These are phyloP conservation scores for Cordyceps tenuipes DNA, from an alignment of 2,329 filamentous ascomycete species.

Conservation along the genomic window DNA sequence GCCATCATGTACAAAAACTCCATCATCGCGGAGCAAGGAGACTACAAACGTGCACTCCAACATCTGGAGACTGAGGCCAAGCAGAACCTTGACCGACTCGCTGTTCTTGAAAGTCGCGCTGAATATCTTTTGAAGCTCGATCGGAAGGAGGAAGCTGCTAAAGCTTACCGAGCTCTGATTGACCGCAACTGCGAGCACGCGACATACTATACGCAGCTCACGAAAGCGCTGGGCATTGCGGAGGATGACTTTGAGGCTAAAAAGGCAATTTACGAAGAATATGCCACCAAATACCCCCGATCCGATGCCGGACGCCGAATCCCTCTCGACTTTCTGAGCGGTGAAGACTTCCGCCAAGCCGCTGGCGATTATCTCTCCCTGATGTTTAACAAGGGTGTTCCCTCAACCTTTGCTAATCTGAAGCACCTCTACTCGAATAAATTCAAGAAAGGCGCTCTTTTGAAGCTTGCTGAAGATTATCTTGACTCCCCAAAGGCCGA, in stretches of 20 bases:
- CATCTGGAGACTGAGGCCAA: conserved; percentile 74
- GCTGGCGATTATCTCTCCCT: conserved; percentile 71
- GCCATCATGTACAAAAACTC: conserved; percentile 91
- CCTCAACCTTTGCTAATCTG: conserved; percentile 92
- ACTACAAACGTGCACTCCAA: conserved; percentile 73
- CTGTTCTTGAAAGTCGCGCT: conserved; percentile 77
- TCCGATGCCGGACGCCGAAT: conserved; percentile 79
- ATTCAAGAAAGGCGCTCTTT: conserved; percentile 69
- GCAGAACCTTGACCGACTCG: conserved; percentile 72
- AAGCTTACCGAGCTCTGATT: conserved; percentile 71
- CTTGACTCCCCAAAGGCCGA: conserved; percentile 50
- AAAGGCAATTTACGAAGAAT: conserved; percentile 67
- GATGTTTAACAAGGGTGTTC: conserved; percentile 87
- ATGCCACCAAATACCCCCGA: conserved; percentile 70
- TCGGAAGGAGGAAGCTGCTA: conserved; percentile 69
- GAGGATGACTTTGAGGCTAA: conserved; percentile 51
- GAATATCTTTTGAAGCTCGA: conserved; percentile 74
- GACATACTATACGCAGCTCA: conserved; percentile 73
- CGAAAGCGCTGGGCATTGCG: conserved; percentile 56
- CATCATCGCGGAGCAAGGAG: conserved; percentile 84
- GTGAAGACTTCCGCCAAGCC: conserved; percentile 70
- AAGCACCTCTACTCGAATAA: conserved; percentile 81
- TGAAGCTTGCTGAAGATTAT: conserved; percentile 71
- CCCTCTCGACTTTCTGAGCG: conserved; percentile 80
- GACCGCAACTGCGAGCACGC: conserved; percentile 84